A percentile compares a stretch with the other conserved stretches of the same genome.
These are phyloP conservation scores for Talaromyces proteolyticus DNA, from an alignment of 495 filamentous ascomycete species.

Conservation along the genomic window DNA sequence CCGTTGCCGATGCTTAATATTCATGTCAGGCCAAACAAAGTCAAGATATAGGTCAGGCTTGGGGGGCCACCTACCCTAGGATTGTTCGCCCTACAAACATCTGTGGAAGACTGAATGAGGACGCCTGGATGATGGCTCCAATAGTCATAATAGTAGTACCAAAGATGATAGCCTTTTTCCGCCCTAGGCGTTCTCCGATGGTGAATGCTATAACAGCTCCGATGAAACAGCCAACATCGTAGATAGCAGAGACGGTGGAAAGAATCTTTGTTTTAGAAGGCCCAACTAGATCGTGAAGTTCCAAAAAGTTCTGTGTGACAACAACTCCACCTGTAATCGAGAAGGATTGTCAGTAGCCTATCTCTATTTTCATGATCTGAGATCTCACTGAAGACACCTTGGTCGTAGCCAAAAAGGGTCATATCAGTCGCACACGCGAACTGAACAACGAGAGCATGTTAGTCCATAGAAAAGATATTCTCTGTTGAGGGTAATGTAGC, in stretches of 20 bases:
- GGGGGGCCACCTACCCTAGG: constrained; percentile 23
- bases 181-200: constrained; percentile 50
- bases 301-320: constrained; percentile 50
- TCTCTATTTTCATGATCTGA: background rate
- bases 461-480: background rate
- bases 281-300: constrained; percentile 41
- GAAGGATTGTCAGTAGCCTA: constrained; percentile 1
- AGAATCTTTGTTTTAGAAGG: constrained; percentile 41
- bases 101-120: constrained; percentile 48
- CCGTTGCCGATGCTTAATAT: constrained; percentile 51
- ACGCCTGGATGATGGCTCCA: constrained; percentile 53
- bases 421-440: constrained; percentile 51
- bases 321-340: constrained; percentile 45
- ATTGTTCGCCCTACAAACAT: constrained; percentile 60
- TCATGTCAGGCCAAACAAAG: background rate
- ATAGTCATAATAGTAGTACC: constrained; percentile 54
- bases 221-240: constrained; percentile 57
- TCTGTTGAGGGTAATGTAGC: constrained; percentile 8
- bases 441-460: constrained; percentile 12
- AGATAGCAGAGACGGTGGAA: constrained; percentile 56
- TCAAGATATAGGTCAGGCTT: too few species aligned
- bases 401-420: constrained; percentile 57
- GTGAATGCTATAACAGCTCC: constrained; percentile 49
- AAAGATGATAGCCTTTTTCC: constrained; percentile 50
- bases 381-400: constrained; percentile 43